Evolutionary conservation across 176 grass and related monocot species (phyloP).

Genomic region (Musa itinerans): DNA sequence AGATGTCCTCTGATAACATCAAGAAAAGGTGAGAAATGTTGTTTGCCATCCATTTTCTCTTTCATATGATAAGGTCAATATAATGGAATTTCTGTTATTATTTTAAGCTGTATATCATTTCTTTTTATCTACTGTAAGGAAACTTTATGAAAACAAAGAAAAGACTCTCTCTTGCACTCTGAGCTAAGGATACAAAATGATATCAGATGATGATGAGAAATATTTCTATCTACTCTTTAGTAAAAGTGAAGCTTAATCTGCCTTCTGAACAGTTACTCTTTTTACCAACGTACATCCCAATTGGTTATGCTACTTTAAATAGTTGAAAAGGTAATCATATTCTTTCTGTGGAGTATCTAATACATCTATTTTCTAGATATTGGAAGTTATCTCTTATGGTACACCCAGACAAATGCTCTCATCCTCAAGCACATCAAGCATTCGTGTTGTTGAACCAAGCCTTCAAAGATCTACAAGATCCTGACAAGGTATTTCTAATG

Average conservation of each 20-base stretch:
- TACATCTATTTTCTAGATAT: constrained; percentile 44
- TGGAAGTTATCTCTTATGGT: constrained; percentile 97
- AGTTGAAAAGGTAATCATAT: not conserved
- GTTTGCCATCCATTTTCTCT: not conserved
- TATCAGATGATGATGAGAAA: not conserved
- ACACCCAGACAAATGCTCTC: constrained; percentile 89
- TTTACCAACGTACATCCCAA: not conserved
- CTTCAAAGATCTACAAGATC: constrained; percentile 91
- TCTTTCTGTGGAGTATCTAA: not conserved
- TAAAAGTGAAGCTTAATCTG: not conserved
- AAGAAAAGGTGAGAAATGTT: constrained; percentile 74
- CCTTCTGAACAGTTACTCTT: not conserved
- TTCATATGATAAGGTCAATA: not conserved
- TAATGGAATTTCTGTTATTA: not conserved
- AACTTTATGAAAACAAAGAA: not conserved
- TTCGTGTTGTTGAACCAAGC: constrained; percentile 90
- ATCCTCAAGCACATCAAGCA: constrained; percentile 79
- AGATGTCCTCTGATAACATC: constrained; percentile 78
- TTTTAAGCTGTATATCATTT: not conserved
- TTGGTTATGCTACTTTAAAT: not conserved
- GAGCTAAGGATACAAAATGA: not conserved
- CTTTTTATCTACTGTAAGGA: not conserved
- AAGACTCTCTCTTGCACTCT: not conserved
- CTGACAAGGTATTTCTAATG: constrained; percentile 57
- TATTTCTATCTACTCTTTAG: not conserved